Evolutionary conservation across 2,329 filamentous ascomycete species (phyloP).

Genomic region (Aureobasidium mangrovei): DNA sequence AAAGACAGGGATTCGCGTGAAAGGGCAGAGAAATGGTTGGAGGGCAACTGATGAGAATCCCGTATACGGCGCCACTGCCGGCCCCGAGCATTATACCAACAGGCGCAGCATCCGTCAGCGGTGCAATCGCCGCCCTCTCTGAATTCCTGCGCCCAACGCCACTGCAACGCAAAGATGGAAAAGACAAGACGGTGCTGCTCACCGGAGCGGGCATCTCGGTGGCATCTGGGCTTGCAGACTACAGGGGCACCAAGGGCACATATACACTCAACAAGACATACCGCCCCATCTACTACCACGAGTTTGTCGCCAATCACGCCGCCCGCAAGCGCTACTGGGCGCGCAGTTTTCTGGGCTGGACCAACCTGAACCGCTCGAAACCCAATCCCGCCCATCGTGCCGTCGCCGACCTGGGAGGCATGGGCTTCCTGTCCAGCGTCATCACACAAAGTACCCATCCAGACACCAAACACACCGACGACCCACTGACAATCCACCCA

Average conservation of each 20-base stretch:
- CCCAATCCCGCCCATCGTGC: slow-evolving; percentile 77
- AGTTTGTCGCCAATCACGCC: slow-evolving; percentile 75
- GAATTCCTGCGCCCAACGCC: slow-evolving; percentile 59
- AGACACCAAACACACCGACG: background rate
- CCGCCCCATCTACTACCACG: slow-evolving; percentile 84
- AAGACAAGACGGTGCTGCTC: slow-evolving; percentile 54
- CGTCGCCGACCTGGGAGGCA: slow-evolving; percentile 58
- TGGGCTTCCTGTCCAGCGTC: slow-evolving; percentile 66
- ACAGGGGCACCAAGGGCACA: slow-evolving; percentile 79
- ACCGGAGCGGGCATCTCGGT: slow-evolving; percentile 90
- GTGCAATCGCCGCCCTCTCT: slow-evolving; percentile 67
- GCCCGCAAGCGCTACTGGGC: slow-evolving; percentile 93
- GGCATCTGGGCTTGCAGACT: slow-evolving; percentile 86
- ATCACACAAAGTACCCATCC: slow-evolving; percentile 66
- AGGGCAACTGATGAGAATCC: slow-evolving; percentile 63
- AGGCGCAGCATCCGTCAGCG: slow-evolving; percentile 58
- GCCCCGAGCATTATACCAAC: slow-evolving; percentile 65
- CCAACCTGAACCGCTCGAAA: slow-evolving; percentile 64
- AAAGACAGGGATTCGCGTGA: background rate
- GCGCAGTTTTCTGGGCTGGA: slow-evolving; percentile 87
- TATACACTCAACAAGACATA: slow-evolving; percentile 88
- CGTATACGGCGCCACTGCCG: slow-evolving; percentile 77
- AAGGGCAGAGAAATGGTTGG: background rate
- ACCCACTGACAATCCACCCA: background rate
- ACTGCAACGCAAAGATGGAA: slow-evolving; percentile 34